A percentile compares a stretch with the other conserved stretches of the same genome.
These are phyloP conservation scores for Symbiodinium pilosum DNA, from an alignment of 73 alveolate species.

Conservation along the genomic window DNA sequence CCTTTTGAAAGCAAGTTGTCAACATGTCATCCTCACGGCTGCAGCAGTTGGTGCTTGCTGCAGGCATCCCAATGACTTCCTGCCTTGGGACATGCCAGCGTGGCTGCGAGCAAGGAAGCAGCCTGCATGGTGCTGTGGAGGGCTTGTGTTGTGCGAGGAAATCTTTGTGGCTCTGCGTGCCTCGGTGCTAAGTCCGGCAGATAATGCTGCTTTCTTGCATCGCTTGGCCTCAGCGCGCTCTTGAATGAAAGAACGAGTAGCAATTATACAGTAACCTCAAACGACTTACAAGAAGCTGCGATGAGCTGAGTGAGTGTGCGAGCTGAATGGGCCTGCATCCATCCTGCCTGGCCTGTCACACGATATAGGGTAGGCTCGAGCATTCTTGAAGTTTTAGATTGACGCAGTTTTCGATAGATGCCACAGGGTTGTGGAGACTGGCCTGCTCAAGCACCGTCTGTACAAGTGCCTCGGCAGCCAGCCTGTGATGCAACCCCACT, in stretches of 20 bases:
- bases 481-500: neutral
- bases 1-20: too few species aligned
- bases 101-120: conserved; percentile 62
- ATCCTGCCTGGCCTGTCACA: neutral
- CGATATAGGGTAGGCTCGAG: too few species aligned
- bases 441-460: conserved; percentile 44
- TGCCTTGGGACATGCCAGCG: conserved; percentile 60
- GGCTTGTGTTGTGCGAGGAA: too few species aligned
- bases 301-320: neutral
- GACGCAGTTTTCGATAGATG: too few species aligned
- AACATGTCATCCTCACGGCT: too few species aligned
- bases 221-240: neutral
- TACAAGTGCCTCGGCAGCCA: conserved; percentile 55
- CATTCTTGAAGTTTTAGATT: too few species aligned
- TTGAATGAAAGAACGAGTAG: too few species aligned
- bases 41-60: neutral
- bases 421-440: too few species aligned
- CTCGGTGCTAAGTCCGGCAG: conserved; percentile 19
- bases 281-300: too few species aligned
- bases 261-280: too few species aligned
- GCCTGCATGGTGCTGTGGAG: neutral
- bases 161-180: neutral
- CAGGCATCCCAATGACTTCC: neutral
- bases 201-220: conserved; percentile 21
- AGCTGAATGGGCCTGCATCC: neutral